phyloP scores from a whole-genome alignment of 495 filamentous ascomycete genomes.

The Xylaria acuta region DNA sequence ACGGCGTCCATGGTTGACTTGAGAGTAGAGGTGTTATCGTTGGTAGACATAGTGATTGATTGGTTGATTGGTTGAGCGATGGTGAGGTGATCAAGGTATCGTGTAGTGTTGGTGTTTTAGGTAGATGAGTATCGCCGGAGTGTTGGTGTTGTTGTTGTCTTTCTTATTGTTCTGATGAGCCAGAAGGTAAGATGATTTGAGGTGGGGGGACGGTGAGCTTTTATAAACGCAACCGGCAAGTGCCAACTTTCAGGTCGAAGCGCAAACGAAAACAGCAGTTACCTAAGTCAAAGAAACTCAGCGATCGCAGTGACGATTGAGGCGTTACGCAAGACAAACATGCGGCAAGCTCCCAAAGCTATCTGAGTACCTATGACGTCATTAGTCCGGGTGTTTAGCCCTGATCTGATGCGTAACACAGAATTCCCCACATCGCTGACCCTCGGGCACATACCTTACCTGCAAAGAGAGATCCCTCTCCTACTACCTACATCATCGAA shows the following conservation, averaged over 20 bases:
- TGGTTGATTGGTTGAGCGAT: constrained; percentile 39
- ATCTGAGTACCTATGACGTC: constrained; percentile 16
- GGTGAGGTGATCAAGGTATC: background rate
- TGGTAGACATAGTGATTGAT: constrained; percentile 62
- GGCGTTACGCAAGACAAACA: constrained; percentile 24
- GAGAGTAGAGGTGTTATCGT: constrained; percentile 76
- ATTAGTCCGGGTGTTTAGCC: background rate
- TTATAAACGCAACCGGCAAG: constrained; percentile 17
- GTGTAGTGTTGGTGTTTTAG: constrained; percentile 4
- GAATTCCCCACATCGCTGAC: background rate
- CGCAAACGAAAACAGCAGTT: constrained; percentile 3
- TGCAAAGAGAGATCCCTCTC: background rate
- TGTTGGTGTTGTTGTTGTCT: background rate
- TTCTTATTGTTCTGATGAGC: background rate
- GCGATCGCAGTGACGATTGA: constrained; percentile 18
- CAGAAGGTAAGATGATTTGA: background rate
- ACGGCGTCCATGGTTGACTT: constrained; percentile 84
- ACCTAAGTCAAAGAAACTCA: constrained; percentile 21
- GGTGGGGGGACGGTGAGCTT: background rate
- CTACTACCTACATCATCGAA: background rate
- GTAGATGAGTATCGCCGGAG: background rate
- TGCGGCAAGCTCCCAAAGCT: constrained; percentile 7
- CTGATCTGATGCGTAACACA: constrained; percentile 5
- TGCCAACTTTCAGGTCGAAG: background rate
- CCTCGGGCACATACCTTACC: background rate